Percentiles rank a stretch among this genome's conserved stretches.
Evolutionary conservation across 768 basidiomycete species (phyloP).

Genomic region (Leccinum longicurvipes): DNA sequence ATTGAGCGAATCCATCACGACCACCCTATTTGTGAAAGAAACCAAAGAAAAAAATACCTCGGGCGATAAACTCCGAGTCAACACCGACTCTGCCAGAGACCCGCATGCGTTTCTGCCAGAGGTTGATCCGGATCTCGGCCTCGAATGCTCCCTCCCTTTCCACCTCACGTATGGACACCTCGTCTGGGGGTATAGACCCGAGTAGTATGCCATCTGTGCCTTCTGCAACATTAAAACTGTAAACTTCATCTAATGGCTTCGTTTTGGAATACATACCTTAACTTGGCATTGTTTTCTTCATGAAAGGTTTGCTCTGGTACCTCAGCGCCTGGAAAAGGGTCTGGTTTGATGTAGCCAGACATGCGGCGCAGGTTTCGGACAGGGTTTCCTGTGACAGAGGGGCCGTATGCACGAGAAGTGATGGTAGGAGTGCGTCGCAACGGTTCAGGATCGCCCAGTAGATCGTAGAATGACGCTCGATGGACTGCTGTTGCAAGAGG

Average conservation of each 20-base stretch:
- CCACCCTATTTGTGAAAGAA: background rate
- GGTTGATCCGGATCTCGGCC: conserved; percentile 40
- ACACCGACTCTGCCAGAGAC: conserved; percentile 50
- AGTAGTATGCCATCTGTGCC: conserved; percentile 50
- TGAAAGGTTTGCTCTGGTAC: conserved; percentile 10
- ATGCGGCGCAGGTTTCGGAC: conserved; percentile 64
- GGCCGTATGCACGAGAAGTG: conserved; percentile 51
- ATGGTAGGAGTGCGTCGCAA: conserved; percentile 38
- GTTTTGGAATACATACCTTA: conserved; percentile 5
- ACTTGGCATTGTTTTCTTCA: conserved; percentile 7
- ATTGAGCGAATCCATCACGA: background rate
- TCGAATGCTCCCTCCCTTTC: conserved; percentile 52
- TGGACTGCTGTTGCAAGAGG: conserved; percentile 58
- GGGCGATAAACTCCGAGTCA: conserved; percentile 72
- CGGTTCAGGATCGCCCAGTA: conserved; percentile 75
- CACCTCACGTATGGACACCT: conserved; percentile 52
- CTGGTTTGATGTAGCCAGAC: conserved; percentile 38
- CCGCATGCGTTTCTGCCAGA: conserved; percentile 72
- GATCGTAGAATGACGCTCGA: conserved; percentile 63
- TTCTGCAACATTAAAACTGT: conserved; percentile 3
- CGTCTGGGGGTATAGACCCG: conserved; percentile 47
- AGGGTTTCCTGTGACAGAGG: conserved; percentile 43
- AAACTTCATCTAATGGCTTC: too few species aligned
- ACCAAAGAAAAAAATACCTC: conserved; percentile 32
- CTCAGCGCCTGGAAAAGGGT: conserved; percentile 25